Evolutionary conservation across 495 filamentous ascomycete species (phyloP).

Genomic region (Penicillium simplicissimum): DNA sequence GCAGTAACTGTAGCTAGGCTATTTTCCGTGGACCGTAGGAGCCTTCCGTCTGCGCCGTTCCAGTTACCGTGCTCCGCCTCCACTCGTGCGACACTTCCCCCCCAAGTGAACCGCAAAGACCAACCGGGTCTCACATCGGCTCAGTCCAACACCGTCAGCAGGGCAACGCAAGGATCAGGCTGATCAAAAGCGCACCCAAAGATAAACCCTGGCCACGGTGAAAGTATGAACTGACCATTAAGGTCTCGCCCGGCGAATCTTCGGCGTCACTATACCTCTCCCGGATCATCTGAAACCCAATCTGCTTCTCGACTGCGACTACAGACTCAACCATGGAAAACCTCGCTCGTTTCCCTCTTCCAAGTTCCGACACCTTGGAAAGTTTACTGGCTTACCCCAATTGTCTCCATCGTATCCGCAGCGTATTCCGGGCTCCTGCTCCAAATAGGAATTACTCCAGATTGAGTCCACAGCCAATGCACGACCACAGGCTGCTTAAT

Average conservation of each 20-base stretch:
- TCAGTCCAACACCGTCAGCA: neutral
- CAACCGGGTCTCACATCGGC: neutral
- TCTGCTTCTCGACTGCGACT: neutral
- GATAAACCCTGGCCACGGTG: neutral
- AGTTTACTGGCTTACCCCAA: slow-evolving; percentile 11
- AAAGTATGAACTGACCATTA: neutral
- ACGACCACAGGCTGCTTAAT: neutral
- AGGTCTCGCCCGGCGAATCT: neutral
- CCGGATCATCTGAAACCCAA: neutral
- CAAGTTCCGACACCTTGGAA: neutral
- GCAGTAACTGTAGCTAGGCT: neutral
- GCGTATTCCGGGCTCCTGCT: neutral
- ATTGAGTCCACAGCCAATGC: neutral
- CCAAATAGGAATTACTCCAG: neutral
- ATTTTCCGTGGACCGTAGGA: neutral
- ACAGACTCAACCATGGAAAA: slow-evolving; percentile 4
- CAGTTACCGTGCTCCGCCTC: neutral
- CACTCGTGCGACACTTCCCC: neutral
- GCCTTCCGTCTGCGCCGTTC: neutral
- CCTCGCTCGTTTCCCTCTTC: neutral
- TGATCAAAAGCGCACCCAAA: neutral
- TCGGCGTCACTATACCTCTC: neutral
- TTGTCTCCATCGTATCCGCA: slow-evolving; percentile 15
- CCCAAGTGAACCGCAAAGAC: neutral
- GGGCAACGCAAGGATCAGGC: neutral